Evolutionary conservation across 371 early-diverging fungal genomes (phyloP).

Genomic region (Batkoa obscura): DNA sequence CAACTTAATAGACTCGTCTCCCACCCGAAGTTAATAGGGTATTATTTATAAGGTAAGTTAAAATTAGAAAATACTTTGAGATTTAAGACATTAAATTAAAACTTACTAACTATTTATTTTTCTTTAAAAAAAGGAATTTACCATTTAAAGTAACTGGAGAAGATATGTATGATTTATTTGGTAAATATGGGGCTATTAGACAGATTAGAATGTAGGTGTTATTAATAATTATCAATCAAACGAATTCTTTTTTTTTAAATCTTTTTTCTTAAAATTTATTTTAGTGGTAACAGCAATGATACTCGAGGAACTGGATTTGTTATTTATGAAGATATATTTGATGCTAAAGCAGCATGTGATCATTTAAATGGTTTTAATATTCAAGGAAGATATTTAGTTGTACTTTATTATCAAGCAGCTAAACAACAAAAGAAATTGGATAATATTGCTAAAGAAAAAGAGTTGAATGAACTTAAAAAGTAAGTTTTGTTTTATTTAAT

Average conservation of each 20-base stretch:
- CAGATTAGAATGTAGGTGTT: constrained; percentile 63
- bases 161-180: constrained; percentile 94
- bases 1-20: constrained; percentile 60
- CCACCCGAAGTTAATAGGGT: constrained; percentile 88
- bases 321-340: constrained; percentile 91
- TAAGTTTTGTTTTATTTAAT: no score
- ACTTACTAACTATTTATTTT: neutral
- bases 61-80: neutral
- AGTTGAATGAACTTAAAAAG: constrained; percentile 62
- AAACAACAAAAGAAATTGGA: constrained; percentile 67
- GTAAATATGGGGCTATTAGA: constrained; percentile 89
- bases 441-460: constrained; percentile 65
- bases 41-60: constrained; percentile 60
- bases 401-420: constrained; percentile 74
- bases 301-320: constrained; percentile 92
- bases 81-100: neutral
- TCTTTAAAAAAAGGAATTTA: constrained; percentile 44
- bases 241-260: neutral
- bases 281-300: constrained; percentile 58
- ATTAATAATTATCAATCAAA: neutral
- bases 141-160: constrained; percentile 88
- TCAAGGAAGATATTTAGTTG: constrained; percentile 84
- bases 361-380: constrained; percentile 90
- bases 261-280: no score
- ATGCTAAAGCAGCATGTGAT: constrained; percentile 91